These are phyloP conservation scores for Sordariomycetes sp. DNA, from an alignment of 2,329 filamentous ascomycete genomes.

Conservation along the genomic window DNA sequence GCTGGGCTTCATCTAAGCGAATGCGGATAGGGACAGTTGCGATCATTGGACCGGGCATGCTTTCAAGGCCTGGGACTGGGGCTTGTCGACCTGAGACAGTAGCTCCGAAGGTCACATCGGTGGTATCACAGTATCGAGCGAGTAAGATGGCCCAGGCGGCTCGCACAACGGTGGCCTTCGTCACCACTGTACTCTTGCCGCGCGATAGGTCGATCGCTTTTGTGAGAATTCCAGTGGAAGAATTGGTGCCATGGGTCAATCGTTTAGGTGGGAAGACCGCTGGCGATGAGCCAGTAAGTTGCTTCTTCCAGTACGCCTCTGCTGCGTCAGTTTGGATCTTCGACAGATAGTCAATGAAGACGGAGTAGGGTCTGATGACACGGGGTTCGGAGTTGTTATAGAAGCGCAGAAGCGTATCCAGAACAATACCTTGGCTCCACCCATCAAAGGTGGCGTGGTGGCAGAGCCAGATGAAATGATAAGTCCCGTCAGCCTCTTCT, in stretches of 20 bases:
- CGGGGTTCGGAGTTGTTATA: background rate
- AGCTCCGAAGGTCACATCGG: too few species aligned
- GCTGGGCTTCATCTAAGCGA: conserved; percentile 2
- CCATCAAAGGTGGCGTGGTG: conserved; percentile 12
- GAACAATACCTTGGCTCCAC: conserved; percentile 4
- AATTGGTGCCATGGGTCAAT: too few species aligned
- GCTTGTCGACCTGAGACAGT: conserved; percentile 11
- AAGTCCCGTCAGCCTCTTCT: background rate
- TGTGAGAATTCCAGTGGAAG: too few species aligned
- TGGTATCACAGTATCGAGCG: too few species aligned
- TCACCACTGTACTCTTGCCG: too few species aligned
- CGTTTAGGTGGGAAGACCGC: too few species aligned
- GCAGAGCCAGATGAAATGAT: conserved; percentile 7
- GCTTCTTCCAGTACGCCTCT: conserved; percentile 5
- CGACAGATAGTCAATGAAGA: conserved; percentile 6
- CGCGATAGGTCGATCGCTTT: too few species aligned
- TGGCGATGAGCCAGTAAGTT: too few species aligned
- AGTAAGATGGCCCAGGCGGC: too few species aligned
- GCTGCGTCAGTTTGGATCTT: conserved; percentile 3
- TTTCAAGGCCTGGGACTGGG: conserved; percentile 9
- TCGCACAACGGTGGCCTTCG: too few species aligned
- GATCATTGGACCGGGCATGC: conserved; percentile 13
- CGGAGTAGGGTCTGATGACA: background rate
- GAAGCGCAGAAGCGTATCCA: conserved; percentile 3
- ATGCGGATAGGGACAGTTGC: conserved; percentile 10